These are phyloP conservation scores for Paramyrothecium roridum DNA, from an alignment of 2,329 filamentous ascomycete species.

Conservation along the genomic window DNA sequence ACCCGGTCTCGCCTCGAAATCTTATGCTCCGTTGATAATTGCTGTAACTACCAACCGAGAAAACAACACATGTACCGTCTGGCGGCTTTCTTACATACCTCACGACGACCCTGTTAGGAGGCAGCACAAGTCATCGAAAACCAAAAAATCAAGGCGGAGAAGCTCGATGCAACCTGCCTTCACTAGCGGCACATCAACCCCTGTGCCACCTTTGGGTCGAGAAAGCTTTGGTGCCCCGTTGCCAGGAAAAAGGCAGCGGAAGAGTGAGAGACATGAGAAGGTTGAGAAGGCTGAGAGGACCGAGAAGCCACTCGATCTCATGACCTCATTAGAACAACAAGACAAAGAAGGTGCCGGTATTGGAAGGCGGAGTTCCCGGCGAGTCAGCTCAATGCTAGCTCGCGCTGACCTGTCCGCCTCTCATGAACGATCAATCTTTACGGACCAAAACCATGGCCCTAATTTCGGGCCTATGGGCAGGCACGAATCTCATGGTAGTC, in stretches of 20 bases:
- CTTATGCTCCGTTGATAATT: slow-evolving; percentile 59
- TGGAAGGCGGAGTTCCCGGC: slow-evolving; percentile 61
- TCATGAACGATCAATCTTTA: slow-evolving; percentile 77
- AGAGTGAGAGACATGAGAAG: slow-evolving; percentile 39
- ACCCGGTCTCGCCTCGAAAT: slow-evolving; percentile 34
- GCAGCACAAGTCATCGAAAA: slow-evolving; percentile 41
- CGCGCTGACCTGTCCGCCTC: slow-evolving; percentile 83
- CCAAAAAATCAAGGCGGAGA: slow-evolving; percentile 49
- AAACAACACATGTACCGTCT: slow-evolving; percentile 75
- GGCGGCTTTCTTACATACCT: slow-evolving; percentile 76
- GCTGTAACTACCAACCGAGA: slow-evolving; percentile 80
- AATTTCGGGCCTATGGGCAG: slow-evolving; percentile 50
- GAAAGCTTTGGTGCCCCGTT: slow-evolving; percentile 71
- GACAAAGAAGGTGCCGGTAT: slow-evolving; percentile 55
- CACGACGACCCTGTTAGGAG: slow-evolving; percentile 57
- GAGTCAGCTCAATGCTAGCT: slow-evolving; percentile 88
- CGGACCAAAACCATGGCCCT: slow-evolving; percentile 54
- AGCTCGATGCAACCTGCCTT: slow-evolving; percentile 66
- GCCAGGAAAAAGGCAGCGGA: slow-evolving; percentile 50
- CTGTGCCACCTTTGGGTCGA: slow-evolving; percentile 65
- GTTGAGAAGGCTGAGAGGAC: slow-evolving; percentile 5
- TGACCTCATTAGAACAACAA: slow-evolving; percentile 65
- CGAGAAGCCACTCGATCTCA: slow-evolving; percentile 58
- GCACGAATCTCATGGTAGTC: slow-evolving; percentile 65
- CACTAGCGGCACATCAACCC: slow-evolving; percentile 73